Conservation (phyloP, 805 yeast species). For the Saccharomyces jurei region DNA sequence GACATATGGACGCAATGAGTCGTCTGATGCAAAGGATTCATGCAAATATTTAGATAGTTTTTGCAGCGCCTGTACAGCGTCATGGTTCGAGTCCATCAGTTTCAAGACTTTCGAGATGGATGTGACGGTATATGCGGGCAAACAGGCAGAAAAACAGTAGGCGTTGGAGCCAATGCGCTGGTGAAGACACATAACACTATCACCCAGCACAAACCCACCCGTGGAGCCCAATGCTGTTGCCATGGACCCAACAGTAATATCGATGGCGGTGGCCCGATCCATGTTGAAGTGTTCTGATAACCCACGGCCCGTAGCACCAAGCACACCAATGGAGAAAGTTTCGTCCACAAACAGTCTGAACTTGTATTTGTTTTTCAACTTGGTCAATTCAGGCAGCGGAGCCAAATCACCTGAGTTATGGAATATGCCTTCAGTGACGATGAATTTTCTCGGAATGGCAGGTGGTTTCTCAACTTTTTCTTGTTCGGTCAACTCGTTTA, state of each 20-base stretch:
- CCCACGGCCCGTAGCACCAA: conserved; percentile 84
- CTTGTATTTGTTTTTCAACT: conserved; percentile 72
- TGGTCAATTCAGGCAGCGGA: conserved; percentile 57
- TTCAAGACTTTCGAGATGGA: conserved; percentile 49
- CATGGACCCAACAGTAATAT: conserved; percentile 81
- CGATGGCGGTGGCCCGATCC: conserved; percentile 57
- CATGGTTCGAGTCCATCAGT: conserved; percentile 38
- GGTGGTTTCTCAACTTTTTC: conserved; percentile 56
- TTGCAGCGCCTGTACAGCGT: conserved; percentile 31
- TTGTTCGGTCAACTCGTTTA: conserved; percentile 52
- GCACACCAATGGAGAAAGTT: conserved; percentile 72
- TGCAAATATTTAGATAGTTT: conserved; percentile 35
- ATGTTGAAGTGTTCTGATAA: conserved; percentile 64
- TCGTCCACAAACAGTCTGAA: conserved; percentile 86
- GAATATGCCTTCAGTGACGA: conserved; percentile 85
- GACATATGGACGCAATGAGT: conserved; percentile 33
- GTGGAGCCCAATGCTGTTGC: conserved; percentile 74
- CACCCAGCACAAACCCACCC: conserved; percentile 93
- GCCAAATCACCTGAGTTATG: conserved; percentile 76
- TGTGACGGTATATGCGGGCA: conserved; percentile 84
- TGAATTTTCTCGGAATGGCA: conserved; percentile 71
- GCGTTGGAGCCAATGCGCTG: conserved; percentile 87
- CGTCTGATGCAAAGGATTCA: conserved; percentile 35
- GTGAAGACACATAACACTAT: conserved; percentile 72
- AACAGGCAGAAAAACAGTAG: conserved; percentile 87